A percentile compares a stretch with the other conserved stretches of the same genome.
Evolutionary conservation across 305 asterid genomes (phyloP).

Genomic region (Stenogyne calaminthoides): DNA sequence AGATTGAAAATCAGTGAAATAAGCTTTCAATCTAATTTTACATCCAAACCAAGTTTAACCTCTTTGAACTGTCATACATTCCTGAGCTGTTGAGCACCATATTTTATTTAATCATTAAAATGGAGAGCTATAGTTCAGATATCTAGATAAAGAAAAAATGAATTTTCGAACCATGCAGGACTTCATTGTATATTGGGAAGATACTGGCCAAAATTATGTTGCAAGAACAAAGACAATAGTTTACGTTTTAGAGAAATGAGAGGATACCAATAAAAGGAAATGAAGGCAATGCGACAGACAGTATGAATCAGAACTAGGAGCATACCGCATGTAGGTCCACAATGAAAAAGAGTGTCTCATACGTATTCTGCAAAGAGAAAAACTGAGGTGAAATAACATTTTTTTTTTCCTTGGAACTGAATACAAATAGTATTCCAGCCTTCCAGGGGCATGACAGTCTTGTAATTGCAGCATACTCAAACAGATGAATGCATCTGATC

Average conservation of each 20-base stretch:
- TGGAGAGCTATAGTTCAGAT: conserved; percentile 21
- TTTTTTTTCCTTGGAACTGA: conserved; percentile 8
- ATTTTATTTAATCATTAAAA: not conserved
- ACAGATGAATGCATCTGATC: conserved; percentile 13
- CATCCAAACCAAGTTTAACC: conserved; percentile 18
- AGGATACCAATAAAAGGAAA: not conserved
- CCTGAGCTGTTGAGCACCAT: conserved; percentile 2
- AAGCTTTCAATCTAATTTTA: conserved; percentile 11
- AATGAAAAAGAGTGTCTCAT: conserved; percentile 87
- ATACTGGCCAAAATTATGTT: conserved; percentile 6
- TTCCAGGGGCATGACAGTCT: conserved; percentile 11
- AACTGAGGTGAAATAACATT: conserved; percentile 29
- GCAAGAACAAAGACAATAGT: conserved; percentile 17
- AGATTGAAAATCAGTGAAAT: conserved; percentile 12
- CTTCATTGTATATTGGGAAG: conserved; percentile 9
- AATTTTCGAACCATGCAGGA: conserved; percentile 1
- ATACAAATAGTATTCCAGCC: not conserved
- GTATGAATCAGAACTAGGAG: conserved; percentile 25
- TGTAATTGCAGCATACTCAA: conserved; percentile 19
- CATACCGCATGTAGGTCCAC: conserved; percentile 99
- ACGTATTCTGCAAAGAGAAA: conserved; percentile 71
- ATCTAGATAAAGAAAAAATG: not conserved
- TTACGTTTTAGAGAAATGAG: conserved; percentile 10
- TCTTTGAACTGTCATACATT: not conserved
- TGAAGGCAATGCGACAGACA: conserved; percentile 13